Evolutionary conservation across 805 yeast genomes (phyloP), one percentile per base, ranked within the genome.

Genomic region (Clavispora asparagi): DNA sequence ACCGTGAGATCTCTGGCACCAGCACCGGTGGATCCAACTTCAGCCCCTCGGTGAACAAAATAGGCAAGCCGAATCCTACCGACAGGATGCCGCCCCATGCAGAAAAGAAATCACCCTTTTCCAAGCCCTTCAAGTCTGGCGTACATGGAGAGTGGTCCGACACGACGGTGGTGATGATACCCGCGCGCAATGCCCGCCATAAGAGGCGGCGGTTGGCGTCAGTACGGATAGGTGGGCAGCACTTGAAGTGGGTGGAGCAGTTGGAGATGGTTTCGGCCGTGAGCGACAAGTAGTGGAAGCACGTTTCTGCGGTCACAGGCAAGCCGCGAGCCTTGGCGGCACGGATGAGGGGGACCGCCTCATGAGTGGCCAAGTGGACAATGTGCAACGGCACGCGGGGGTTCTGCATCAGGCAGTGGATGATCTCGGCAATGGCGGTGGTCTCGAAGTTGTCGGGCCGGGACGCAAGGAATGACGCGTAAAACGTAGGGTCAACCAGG

Each of bases 41-140:
- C 40, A 58, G 54, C 10, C 87, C 90, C 56, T 85, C 89, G 1
- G 96, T 87, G 75, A 80, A 85, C 43, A 91, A 65, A 35, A 90
- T 76, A 0, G 95, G 87, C 40, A 91, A 73, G 0, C 97, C 97
- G 36, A 92, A 78, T 0, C 98, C 98, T 29, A 91, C 95, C 1
- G 96, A 87, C 1, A 96, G 77, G 36, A 91, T 89, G 9, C 98
- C 98, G 31, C 97, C 98, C 98, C 98, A 91, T 2, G 97, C 95
- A 31, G 83, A 78, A 56, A 91, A 81, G 62, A 91, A 91, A 61
- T 91, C 96, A 36, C 97, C 97, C 49, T 79, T 74, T 10, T 81
- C 84, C 43, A 89, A 71, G 19, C 87, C 86, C 65, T 91, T 91
- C 58, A 91, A 72, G 49, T 88, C 88, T 0, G 97, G 96, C 0